phyloP scores from a whole-genome alignment of 768 basidiomycete species.

The Fistulinella prunicolor region DNA sequence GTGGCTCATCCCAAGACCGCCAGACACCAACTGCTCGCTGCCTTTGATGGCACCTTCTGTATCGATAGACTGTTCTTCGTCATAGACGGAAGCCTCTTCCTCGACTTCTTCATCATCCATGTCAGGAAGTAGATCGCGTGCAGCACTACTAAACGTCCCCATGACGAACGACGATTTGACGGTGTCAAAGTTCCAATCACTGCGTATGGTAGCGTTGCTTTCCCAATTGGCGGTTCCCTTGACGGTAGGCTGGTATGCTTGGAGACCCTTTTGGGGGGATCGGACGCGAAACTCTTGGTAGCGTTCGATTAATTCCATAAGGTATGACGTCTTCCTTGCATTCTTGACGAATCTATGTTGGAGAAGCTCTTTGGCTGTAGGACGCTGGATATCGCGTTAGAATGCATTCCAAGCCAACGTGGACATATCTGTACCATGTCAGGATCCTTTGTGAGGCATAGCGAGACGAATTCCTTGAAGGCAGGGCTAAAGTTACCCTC shows the following conservation, averaged over 20 bases:
- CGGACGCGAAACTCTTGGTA: constrained; percentile 72
- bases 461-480: constrained; percentile 91
- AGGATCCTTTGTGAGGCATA: constrained; percentile 93
- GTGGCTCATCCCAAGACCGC: constrained; percentile 47
- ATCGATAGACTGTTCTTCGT: constrained; percentile 54
- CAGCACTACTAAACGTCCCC: constrained; percentile 74
- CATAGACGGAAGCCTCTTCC: constrained; percentile 37
- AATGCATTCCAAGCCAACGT: not conserved
- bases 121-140: constrained; percentile 62
- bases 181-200: constrained; percentile 97
- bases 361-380: constrained; percentile 86
- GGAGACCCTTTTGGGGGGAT: constrained; percentile 55
- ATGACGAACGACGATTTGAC: constrained; percentile 68
- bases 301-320: constrained; percentile 86
- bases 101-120: constrained; percentile 55
- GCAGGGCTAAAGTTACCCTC: constrained; percentile 81
- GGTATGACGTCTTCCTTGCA: constrained; percentile 77
- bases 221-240: constrained; percentile 67
- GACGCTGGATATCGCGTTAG: constrained; percentile 56
- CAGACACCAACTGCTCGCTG: constrained; percentile 45
- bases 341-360: constrained; percentile 90
- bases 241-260: constrained; percentile 55
- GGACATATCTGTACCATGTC: constrained; percentile 49
- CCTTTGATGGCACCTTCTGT: constrained; percentile 64
- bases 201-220: constrained; percentile 69